These are phyloP conservation scores for Linum tenue DNA, from an alignment of 345 rosid species.

Conservation along the genomic window DNA sequence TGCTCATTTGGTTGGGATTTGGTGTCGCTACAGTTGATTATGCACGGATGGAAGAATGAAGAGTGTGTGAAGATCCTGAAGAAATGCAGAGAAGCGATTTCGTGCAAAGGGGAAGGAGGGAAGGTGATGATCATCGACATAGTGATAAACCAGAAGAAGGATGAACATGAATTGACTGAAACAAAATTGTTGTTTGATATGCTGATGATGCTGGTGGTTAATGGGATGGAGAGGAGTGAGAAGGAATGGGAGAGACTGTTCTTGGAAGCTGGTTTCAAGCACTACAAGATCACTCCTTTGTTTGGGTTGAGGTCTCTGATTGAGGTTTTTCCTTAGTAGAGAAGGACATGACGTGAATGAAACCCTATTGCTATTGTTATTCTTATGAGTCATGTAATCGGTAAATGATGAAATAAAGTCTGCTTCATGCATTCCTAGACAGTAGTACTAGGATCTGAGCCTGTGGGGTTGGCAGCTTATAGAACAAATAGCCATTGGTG, in stretches of 20 bases:
- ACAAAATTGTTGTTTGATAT: slow-evolving; percentile 37
- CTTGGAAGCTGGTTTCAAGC: slow-evolving; percentile 25
- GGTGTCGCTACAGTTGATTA: slow-evolving; percentile 9
- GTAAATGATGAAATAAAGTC: too few relatives aligned
- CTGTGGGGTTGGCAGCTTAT: too few relatives aligned
- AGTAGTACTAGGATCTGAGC: too few relatives aligned
- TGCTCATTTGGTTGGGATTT: too few relatives aligned
- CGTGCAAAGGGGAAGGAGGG: slow-evolving; percentile 13
- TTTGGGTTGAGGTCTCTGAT: slow-evolving; percentile 41
- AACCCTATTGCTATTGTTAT: too few relatives aligned
- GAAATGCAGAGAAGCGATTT: slow-evolving; percentile 17
- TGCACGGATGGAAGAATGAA: slow-evolving; percentile 18
- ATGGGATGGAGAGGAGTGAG: slow-evolving; percentile 31
- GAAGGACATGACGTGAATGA: too few relatives aligned
- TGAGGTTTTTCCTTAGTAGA: slow-evolving; percentile 37
- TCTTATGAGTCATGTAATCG: too few relatives aligned
- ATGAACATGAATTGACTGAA: slow-evolving; percentile 21
- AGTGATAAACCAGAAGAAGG: slow-evolving; percentile 28
- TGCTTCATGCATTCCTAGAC: too few relatives aligned
- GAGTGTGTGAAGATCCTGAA: slow-evolving; percentile 20
- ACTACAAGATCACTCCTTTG: slow-evolving; percentile 29
- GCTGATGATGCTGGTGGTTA: slow-evolving; percentile 27
- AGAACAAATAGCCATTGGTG: too few relatives aligned
- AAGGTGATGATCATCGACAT: slow-evolving; percentile 30
- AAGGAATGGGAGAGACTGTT: slow-evolving; percentile 37